These are phyloP conservation scores for Sarocladiaceae sp. DNA, from an alignment of 2,329 filamentous ascomycete species.

Conservation along the genomic window DNA sequence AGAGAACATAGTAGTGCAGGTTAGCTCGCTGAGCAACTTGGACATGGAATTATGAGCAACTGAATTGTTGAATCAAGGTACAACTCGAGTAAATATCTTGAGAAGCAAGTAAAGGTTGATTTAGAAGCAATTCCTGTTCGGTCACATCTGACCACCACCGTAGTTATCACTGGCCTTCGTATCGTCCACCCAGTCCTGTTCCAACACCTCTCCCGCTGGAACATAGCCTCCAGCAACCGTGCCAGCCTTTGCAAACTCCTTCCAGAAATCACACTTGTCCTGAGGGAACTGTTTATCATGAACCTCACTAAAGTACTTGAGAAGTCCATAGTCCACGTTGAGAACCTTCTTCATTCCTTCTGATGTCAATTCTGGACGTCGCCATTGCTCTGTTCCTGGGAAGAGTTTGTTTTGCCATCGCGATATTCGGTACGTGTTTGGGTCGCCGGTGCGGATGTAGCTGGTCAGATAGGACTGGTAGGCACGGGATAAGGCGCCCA, in stretches of 20 bases:
- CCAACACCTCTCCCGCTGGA: neutral
- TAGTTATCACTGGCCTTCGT: neutral
- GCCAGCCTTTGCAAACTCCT: neutral
- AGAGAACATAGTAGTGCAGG: too few species aligned
- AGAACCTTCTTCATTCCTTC: neutral
- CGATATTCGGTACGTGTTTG: neutral
- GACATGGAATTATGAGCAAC: too few species aligned
- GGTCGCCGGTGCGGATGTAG: neutral
- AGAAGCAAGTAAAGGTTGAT: too few species aligned
- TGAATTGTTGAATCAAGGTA: too few species aligned
- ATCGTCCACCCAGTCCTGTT: neutral
- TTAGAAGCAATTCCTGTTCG: too few species aligned
- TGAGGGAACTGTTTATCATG: neutral
- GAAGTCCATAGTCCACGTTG: neutral
- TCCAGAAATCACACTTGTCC: conserved; percentile 2
- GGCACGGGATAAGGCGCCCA: neutral
- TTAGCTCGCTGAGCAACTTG: too few species aligned
- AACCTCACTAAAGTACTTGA: neutral
- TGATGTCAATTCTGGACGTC: neutral
- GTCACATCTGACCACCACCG: neutral
- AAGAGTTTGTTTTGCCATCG: neutral
- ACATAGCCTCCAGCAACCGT: neutral
- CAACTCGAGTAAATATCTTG: too few species aligned
- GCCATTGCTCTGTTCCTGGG: neutral
- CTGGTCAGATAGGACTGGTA: neutral